Evolutionary conservation across 192 early-diverging fungal genomes (phyloP).

Genomic region (Coemansia sp.): DNA sequence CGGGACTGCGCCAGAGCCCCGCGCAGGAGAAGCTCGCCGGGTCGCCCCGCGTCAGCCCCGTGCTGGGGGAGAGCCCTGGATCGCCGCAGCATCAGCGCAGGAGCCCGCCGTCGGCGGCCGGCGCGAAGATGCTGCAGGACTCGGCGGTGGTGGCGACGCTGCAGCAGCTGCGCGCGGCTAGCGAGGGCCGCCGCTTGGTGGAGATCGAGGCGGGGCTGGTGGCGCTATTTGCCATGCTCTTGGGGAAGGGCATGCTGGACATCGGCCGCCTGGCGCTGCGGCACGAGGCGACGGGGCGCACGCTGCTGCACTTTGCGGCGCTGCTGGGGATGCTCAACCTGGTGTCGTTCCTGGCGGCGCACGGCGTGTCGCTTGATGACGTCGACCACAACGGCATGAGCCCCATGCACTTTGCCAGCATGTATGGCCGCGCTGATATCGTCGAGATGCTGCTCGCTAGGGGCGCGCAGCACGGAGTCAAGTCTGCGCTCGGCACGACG

Average conservation of each 20-base stretch:
- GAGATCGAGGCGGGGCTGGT: constrained; percentile 40
- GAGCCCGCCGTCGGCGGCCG: not conserved
- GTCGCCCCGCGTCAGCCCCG: constrained; percentile 20
- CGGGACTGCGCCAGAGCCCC: constrained; percentile 74
- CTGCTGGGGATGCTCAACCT: constrained; percentile 61
- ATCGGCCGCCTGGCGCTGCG: constrained; percentile 13
- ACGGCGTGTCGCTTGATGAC: constrained; percentile 53
- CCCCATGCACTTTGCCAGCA: constrained; percentile 68
- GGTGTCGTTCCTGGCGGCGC: constrained; percentile 38
- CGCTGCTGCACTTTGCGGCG: constrained; percentile 64
- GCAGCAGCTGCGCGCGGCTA: constrained; percentile 16
- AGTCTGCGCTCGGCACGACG: constrained; percentile 17
- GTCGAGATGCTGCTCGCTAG: constrained; percentile 58
- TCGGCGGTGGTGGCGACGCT: constrained; percentile 1
- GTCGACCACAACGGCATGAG: constrained; percentile 68
- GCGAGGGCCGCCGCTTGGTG: constrained; percentile 25
- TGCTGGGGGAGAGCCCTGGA: constrained; percentile 20
- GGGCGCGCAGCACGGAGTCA: constrained; percentile 49
- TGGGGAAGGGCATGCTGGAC: constrained; percentile 23
- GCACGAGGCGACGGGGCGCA: constrained; percentile 55
- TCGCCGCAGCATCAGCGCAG: constrained; percentile 17
- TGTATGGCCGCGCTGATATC: constrained; percentile 52
- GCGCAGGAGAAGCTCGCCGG: constrained; percentile 6
- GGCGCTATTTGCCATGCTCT: constrained; percentile 16
- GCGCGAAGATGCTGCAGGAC: constrained; percentile 22